A percentile compares a stretch with the other conserved stretches of the same genome.
These are phyloP conservation scores for Fusarium torreyae DNA, from an alignment of 2,329 filamentous ascomycete species.

Conservation along the genomic window DNA sequence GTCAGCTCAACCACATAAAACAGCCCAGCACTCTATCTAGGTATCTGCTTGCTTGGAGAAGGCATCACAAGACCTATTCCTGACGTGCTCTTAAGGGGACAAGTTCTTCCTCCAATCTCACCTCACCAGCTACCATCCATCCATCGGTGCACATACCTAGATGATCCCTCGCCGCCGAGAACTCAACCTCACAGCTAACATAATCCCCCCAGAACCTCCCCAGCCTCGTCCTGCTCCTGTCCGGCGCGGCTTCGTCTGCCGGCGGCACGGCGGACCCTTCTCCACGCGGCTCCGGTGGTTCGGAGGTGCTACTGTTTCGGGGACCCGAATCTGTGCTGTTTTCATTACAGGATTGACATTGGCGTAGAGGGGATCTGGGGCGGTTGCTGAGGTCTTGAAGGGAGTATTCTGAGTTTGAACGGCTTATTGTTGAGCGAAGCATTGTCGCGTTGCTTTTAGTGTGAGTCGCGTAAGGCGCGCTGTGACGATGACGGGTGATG, in stretches of 20 bases:
- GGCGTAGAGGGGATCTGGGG: constrained; percentile 1
- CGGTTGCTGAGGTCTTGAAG: constrained; percentile 40
- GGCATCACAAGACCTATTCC: constrained; percentile 19
- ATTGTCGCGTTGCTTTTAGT: constrained; percentile 13
- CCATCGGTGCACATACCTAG: constrained; percentile 42
- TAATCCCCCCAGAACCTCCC: constrained; percentile 40
- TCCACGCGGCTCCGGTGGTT: constrained; percentile 37
- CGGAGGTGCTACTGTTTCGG: constrained; percentile 22
- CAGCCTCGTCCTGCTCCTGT: constrained; percentile 15
- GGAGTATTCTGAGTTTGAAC: constrained; percentile 43
- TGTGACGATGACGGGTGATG: not conserved
- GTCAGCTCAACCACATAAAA: not conserved
- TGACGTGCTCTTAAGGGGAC: not conserved
- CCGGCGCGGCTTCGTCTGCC: constrained; percentile 16
- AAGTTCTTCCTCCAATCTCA: constrained; percentile 37
- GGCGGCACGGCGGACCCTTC: constrained; percentile 46
- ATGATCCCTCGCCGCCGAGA: constrained; percentile 45
- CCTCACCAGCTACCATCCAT: constrained; percentile 3
- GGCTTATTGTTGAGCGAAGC: constrained; percentile 18
- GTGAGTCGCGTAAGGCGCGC: not conserved
- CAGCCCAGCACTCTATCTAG: not conserved
- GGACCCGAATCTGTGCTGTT: constrained; percentile 6
- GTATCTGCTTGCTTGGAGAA: not conserved
- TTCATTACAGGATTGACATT: not conserved
- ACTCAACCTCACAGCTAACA: constrained; percentile 49